phyloP scores from a whole-genome alignment of 2,329 filamentous ascomycete genomes.

The Xylariomycetidae sp. region DNA sequence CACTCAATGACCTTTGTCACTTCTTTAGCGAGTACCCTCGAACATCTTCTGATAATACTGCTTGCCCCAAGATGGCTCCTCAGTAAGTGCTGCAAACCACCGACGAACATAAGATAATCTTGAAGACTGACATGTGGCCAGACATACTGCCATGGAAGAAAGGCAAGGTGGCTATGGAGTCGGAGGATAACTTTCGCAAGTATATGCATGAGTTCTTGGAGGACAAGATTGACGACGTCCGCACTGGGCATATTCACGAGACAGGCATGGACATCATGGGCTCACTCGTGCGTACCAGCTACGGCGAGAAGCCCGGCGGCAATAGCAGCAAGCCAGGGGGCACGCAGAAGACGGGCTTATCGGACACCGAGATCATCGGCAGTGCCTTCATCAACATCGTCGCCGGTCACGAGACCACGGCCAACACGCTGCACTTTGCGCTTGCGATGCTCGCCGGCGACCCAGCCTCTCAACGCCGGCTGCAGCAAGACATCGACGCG shows the following conservation, averaged over 20 bases:
- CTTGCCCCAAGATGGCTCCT: constrained; percentile 53
- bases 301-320: constrained; percentile 21
- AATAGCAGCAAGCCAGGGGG: constrained; percentile 11
- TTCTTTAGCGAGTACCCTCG: constrained; percentile 54
- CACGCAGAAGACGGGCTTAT: constrained; percentile 34
- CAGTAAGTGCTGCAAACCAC: constrained; percentile 30
- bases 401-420: constrained; percentile 76
- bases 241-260: constrained; percentile 29
- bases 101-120: background rate
- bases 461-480: constrained; percentile 53
- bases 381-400: constrained; percentile 65
- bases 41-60: constrained; percentile 58
- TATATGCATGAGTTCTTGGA: constrained; percentile 67
- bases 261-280: constrained; percentile 49
- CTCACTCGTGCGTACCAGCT: constrained; percentile 40
- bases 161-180: constrained; percentile 45
- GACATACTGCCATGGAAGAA: constrained; percentile 43
- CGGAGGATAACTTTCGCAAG: constrained; percentile 56
- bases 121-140: constrained; percentile 14
- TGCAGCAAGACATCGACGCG: constrained; percentile 63
- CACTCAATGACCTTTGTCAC: constrained; percentile 61
- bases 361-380: constrained; percentile 61
- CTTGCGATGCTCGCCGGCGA: constrained; percentile 62
- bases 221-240: constrained; percentile 46
- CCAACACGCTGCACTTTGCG: constrained; percentile 67